Base-by-base conservation (phyloP, 192 early-diverging fungal genomes). In the Allomyces javanicus region DNA sequence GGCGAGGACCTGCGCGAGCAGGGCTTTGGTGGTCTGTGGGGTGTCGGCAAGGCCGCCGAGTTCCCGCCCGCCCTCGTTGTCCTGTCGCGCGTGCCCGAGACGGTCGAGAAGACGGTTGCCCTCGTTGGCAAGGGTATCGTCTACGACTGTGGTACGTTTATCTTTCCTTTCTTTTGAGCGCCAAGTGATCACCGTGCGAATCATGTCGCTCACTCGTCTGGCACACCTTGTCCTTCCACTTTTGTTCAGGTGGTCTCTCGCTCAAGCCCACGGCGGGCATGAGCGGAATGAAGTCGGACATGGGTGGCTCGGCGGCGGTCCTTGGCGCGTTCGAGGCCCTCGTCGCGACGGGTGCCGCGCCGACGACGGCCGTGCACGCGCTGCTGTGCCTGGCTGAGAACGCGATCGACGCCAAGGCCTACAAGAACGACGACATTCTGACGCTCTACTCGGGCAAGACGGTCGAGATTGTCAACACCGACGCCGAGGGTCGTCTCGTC, bases 91-190 rank as follows among this genome's bases (percentile, higher is more conserved):
- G 69, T 63, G 25, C 76, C 76, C 25, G 61, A 58, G 12, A 67
- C 62, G 1, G 66, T 66, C 1, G 72, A 50, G 10, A 78, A 75
- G 65, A 76, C 77, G 12, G 64, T 79, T n/a, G 50, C 74, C 25
- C 78, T 73, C 65, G 81, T 81, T 25, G 81, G 81, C 65, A 83
- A 83, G 72, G 80, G 80, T n/a, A 81, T 82, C 66, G 75, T 79
- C 11, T 83, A 74, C 72, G 81, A 83, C 69, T 77, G 79, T 33
- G 77, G 33, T 40, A 40, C 33, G 33, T 40, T 40, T 40, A 0
- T 40, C 33, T 26, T 1, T 4, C 26, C 9, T 40, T 40, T 40
- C 9, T 40, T 3, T 40, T 40, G 33, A 27, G 26, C 26, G 26
- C 26, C 33, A 40, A 9, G 33, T 40, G 33, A 40, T 40, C 33